Evolutionary conservation across 805 yeast genomes (phyloP).

Genomic region (Blastobotrys americana): DNA sequence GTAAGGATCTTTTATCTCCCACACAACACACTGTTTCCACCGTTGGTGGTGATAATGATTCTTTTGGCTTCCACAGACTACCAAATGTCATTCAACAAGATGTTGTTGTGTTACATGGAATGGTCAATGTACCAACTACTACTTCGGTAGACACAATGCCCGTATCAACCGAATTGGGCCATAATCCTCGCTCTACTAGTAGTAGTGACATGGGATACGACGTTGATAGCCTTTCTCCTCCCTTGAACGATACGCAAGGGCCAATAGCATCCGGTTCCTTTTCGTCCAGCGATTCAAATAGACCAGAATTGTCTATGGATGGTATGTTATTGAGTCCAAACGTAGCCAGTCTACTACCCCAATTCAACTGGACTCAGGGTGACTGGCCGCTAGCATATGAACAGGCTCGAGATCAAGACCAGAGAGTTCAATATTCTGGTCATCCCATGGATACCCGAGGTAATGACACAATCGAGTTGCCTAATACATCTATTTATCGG

Average conservation of each 20-base stretch:
- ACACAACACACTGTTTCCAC: no score
- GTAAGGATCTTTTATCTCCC: background rate
- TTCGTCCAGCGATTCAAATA: background rate
- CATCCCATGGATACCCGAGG: conserved; percentile 7
- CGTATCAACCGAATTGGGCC: background rate
- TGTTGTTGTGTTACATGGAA: background rate
- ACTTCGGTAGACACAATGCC: background rate
- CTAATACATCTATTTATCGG: conserved; percentile 8
- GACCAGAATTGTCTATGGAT: background rate
- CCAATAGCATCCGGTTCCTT: background rate
- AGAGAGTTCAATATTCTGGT: conserved; percentile 1
- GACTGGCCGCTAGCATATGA: conserved; percentile 11
- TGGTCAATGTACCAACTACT: background rate
- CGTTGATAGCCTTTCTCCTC: background rate
- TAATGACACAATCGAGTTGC: background rate
- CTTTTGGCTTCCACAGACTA: background rate
- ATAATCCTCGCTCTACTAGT: background rate
- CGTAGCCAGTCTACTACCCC: conserved; percentile 10
- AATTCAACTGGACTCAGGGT: background rate
- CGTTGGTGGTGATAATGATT: no score
- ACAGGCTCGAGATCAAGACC: no score
- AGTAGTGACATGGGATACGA: no score
- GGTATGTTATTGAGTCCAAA: conserved; percentile 5
- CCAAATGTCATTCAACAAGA: background rate
- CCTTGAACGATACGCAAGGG: background rate